Evolutionary conservation across 2,329 filamentous ascomycete species (phyloP).

Genomic region (Ophidiomyces ophidiicola): DNA sequence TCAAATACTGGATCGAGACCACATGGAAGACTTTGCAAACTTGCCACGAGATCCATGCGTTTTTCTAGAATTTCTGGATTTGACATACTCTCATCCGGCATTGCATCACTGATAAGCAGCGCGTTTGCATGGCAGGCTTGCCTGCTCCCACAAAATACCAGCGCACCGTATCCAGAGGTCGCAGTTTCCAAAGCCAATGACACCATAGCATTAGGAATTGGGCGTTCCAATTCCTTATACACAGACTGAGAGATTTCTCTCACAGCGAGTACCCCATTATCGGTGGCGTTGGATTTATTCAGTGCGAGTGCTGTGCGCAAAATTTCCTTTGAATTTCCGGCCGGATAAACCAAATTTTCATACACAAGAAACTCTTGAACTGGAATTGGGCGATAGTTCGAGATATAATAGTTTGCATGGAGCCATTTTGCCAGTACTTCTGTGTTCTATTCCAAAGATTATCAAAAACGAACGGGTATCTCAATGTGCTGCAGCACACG

Average conservation of each 20-base stretch:
- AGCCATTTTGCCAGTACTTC: slow-evolving; percentile 58
- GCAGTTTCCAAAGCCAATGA: slow-evolving; percentile 58
- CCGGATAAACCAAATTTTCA: slow-evolving; percentile 55
- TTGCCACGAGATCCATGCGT: slow-evolving; percentile 52
- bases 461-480: not conserved
- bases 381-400: slow-evolving; percentile 60
- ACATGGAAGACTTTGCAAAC: slow-evolving; percentile 52
- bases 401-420: slow-evolving; percentile 57
- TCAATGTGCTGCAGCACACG: not conserved
- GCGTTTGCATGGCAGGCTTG: slow-evolving; percentile 56
- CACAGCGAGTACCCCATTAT: slow-evolving; percentile 25
- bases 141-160: slow-evolving; percentile 63
- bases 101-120: slow-evolving; percentile 52
- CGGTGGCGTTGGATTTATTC: slow-evolving; percentile 24
- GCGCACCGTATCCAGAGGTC: slow-evolving; percentile 53
- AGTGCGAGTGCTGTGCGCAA: slow-evolving; percentile 47
- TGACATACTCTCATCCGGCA: slow-evolving; percentile 43
- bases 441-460: slow-evolving; percentile 46
- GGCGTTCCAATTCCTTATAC: slow-evolving; percentile 51
- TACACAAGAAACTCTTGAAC: slow-evolving; percentile 64
- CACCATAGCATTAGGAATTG: slow-evolving; percentile 58
- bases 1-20: slow-evolving; percentile 55
- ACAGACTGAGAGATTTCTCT: slow-evolving; percentile 43
- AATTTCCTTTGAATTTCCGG: slow-evolving; percentile 46
- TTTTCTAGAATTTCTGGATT: slow-evolving; percentile 42